Evolutionary conservation across 2,329 filamentous ascomycete genomes (phyloP).

Genomic region (Akanthomyces dipterigenus): DNA sequence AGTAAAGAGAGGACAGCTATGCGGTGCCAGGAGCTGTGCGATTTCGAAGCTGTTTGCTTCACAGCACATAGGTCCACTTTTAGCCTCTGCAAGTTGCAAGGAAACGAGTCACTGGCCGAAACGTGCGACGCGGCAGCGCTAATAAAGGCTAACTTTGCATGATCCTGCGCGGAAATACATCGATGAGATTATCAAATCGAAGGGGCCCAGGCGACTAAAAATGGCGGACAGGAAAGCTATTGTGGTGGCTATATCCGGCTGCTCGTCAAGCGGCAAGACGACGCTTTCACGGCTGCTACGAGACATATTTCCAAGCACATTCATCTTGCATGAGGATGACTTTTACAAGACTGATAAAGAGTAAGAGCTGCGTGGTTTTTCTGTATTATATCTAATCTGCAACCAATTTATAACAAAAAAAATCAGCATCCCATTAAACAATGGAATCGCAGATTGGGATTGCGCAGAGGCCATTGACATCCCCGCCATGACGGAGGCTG

Average conservation of each 20-base stretch:
- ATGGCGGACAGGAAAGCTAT: slow-evolving; percentile 42
- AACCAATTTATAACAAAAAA: slow-evolving; percentile 9
- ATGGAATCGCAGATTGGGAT: slow-evolving; percentile 82
- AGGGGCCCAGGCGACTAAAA: no score
- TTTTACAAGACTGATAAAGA: slow-evolving; percentile 80
- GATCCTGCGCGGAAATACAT: background rate
- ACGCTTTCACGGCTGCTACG: slow-evolving; percentile 81
- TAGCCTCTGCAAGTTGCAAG: background rate
- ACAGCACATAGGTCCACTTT: slow-evolving; percentile 4
- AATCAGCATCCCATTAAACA: slow-evolving; percentile 38
- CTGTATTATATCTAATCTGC: background rate
- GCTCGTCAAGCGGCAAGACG: slow-evolving; percentile 91
- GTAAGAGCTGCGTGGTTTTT: slow-evolving; percentile 31
- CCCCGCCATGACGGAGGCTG: slow-evolving; percentile 55
- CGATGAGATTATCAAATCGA: background rate
- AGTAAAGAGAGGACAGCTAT: background rate
- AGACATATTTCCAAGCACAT: slow-evolving; percentile 69
- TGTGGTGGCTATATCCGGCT: slow-evolving; percentile 77
- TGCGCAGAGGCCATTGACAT: slow-evolving; percentile 74
- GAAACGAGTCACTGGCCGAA: slow-evolving; percentile 2
- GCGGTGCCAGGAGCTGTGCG: background rate
- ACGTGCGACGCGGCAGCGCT: background rate
- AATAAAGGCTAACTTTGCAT: background rate
- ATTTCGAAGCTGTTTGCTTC: slow-evolving; percentile 4
- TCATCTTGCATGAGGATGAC: slow-evolving; percentile 92